phyloP scores from a whole-genome alignment of 352 stramenopile genomes.

The Saprolegnia parasitica region DNA sequence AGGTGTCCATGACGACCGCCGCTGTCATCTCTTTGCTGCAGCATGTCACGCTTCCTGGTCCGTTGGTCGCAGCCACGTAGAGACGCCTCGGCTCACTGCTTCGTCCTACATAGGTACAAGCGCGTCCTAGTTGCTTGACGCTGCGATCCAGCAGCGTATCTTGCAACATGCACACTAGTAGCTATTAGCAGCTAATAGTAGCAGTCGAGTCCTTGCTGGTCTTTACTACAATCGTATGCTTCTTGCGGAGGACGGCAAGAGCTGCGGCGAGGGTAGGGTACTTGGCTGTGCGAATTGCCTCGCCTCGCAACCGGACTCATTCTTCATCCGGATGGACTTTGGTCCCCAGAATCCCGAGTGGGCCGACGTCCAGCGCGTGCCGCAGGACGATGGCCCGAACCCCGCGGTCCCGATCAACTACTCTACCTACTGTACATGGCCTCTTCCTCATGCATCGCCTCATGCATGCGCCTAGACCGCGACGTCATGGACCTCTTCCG shows the following conservation, averaged over 20 bases:
- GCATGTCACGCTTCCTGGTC: background rate
- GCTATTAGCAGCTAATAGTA: too few species aligned
- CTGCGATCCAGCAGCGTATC: too few species aligned
- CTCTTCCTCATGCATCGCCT: background rate
- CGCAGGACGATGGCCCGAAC: slow-evolving; percentile 75
- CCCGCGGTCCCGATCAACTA: slow-evolving; percentile 78
- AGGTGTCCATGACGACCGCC: background rate
- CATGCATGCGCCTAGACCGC: slow-evolving; percentile 42
- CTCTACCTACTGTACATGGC: slow-evolving; percentile 54
- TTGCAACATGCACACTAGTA: too few species aligned
- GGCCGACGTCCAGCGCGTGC: slow-evolving; percentile 78
- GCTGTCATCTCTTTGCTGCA: background rate
- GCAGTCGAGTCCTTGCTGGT: too few species aligned
- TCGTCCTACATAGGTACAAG: too few species aligned
- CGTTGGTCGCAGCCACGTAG: too few species aligned
- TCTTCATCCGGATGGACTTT: slow-evolving; percentile 20
- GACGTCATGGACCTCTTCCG: slow-evolving; percentile 94
- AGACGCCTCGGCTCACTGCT: too few species aligned
- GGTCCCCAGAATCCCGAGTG: slow-evolving; percentile 36
- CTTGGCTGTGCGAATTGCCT: too few species aligned
- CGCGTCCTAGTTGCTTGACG: too few species aligned
- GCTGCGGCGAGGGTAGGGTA: too few species aligned
- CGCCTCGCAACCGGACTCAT: background rate
- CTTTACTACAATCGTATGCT: too few species aligned
- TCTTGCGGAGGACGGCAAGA: too few species aligned